A percentile compares a stretch with the other conserved stretches of the same genome.
Conservation (phyloP, 176 grass and related monocot species). For the Carex littledalei region DNA sequence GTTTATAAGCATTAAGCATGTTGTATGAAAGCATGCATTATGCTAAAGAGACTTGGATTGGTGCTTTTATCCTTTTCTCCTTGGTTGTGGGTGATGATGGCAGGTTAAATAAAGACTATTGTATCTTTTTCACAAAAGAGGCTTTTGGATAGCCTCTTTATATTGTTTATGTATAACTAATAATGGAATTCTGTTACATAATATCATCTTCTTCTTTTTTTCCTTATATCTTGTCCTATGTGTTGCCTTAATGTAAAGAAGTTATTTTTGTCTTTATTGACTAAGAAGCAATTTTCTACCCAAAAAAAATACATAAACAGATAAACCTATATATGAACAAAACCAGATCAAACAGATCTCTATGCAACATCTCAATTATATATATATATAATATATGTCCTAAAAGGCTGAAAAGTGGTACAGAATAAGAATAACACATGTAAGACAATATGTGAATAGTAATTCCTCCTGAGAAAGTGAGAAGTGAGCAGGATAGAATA, state of each 20-base stretch:
- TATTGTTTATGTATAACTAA: not conserved
- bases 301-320: not conserved
- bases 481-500: not conserved
- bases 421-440: not conserved
- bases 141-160: conserved; percentile 3
- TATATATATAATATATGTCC: not conserved
- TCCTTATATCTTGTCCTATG: not conserved
- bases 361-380: not conserved
- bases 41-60: conserved; percentile 4
- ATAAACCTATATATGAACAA: not conserved
- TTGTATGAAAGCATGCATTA: not conserved
- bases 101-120: not conserved
- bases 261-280: not conserved
- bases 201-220: not conserved
- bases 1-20: conserved; percentile 1
- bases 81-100: not conserved
- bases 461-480: not conserved
- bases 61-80: not conserved
- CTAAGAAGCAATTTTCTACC: not conserved
- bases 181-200: not conserved
- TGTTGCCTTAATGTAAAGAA: not conserved
- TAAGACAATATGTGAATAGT: not conserved
- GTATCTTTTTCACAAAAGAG: not conserved
- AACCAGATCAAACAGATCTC: not conserved
- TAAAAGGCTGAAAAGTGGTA: not conserved